phyloP scores from a whole-genome alignment of 2,329 filamentous ascomycete genomes.

The Phoma sp. region DNA sequence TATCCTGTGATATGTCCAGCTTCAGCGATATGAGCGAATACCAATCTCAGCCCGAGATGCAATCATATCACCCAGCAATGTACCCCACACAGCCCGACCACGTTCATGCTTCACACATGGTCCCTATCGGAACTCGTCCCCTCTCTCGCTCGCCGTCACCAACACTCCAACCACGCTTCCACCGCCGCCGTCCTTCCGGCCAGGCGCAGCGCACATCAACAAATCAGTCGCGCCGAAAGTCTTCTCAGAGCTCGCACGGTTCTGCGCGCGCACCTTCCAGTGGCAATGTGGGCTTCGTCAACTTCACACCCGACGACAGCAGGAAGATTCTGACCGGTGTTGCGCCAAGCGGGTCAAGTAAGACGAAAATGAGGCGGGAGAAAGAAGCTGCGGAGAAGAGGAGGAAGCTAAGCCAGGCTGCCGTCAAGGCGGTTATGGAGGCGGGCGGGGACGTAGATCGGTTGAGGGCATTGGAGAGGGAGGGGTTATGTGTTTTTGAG shows the following conservation, averaged over 20 bases:
- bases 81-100: constrained; percentile 1
- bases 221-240: constrained; percentile 6
- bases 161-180: constrained; percentile 35
- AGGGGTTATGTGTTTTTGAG: constrained; percentile 45
- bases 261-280: constrained; percentile 51
- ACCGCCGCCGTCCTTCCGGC: constrained; percentile 30
- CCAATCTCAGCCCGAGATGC: constrained; percentile 19
- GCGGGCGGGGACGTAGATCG: constrained; percentile 69
- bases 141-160: constrained; percentile 34
- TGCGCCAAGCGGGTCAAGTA: constrained; percentile 86
- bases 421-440: constrained; percentile 71
- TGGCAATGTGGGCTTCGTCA: constrained; percentile 75
- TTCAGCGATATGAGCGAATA: constrained; percentile 27
- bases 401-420: constrained; percentile 70
- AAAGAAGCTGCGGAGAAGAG: constrained; percentile 83
- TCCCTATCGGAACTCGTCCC: constrained; percentile 29
- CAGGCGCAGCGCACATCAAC: constrained; percentile 10
- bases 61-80: constrained; percentile 5
- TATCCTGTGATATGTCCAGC: constrained; percentile 35
- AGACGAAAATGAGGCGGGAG: constrained; percentile 93
- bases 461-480: constrained; percentile 52
- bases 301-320: constrained; percentile 84
- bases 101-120: constrained; percentile 15
- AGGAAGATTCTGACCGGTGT: constrained; percentile 84
- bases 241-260: constrained; percentile 18